Evolutionary conservation across 306 rosid species (phyloP), one percentile per base, ranked within the genome.

Genomic region (Quercus dentata): DNA sequence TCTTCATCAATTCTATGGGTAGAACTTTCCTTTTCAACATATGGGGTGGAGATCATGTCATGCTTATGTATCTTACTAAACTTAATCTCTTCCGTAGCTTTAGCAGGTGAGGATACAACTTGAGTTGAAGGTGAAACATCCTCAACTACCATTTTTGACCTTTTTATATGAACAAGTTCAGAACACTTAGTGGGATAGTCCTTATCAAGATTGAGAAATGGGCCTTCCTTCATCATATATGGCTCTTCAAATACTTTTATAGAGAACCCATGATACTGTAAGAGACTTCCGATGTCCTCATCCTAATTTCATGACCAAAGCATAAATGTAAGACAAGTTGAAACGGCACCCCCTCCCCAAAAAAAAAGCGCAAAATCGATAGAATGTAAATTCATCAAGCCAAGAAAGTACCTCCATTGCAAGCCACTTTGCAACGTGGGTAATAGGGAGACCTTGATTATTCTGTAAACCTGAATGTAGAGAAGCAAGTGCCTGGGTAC

Each of bases 401-500:
- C 75, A 81, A 78, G 75, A 77, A 68, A 56, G 33, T 90, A 93
- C 99, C 99, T 93, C 98, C 99, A 95, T 84, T 31, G 93, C 97
- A 78, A 95, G 91, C 99, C 99, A 95, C 68, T 85, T 80, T 68
- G 97, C 84, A 86, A 79, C 91, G 80, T 88, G 96, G 28, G 86
- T 69, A 79, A 95, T 78, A 33, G 99, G 99, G 33, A 95, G 86
- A 35, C 99, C 99, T 85, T 93, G 98, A 83, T 85, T 92, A 87
- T 91, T 90, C 88, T 86, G 98, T 31, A 95, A 88, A 82, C 98
- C 98, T 77, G 92, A 84, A 78, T 93, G 99, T 75, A 95, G 81
- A 83, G 96, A 93, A 81, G 98, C 99, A 78, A 95, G 98, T 61
- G 99, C 99, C 86, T 90, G 98, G 49, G 98, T 89, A 38, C 97